Conservation (phyloP, 2,329 filamentous ascomycete genomes). For the Epichloe brachyelytri region DNA sequence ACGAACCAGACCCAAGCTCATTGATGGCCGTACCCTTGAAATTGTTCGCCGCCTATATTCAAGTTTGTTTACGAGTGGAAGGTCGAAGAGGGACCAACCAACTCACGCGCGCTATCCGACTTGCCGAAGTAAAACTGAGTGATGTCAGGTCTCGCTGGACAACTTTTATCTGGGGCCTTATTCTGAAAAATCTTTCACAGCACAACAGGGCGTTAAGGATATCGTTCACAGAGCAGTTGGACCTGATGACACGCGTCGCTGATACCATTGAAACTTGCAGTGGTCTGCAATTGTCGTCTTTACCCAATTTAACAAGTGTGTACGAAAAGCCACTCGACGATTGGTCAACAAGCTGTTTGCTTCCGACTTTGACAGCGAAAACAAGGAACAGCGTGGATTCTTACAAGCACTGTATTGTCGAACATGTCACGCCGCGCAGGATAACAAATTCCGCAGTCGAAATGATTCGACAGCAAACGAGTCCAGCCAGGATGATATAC, state of each 20-base stretch:
- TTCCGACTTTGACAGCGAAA: background rate
- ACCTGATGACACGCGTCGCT: conserved; percentile 15
- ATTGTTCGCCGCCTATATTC: conserved; percentile 38
- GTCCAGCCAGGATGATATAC: background rate
- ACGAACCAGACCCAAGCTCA: conserved; percentile 12
- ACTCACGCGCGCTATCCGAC: conserved; percentile 18
- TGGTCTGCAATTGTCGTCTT: conserved; percentile 11
- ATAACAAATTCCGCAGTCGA: background rate
- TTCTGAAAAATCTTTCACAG: conserved; percentile 21
- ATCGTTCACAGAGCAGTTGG: conserved; percentile 17
- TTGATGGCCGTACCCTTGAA: conserved; percentile 16
- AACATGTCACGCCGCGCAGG: too few relatives aligned
- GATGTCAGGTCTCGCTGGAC: conserved; percentile 15
- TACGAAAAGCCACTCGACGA: conserved; percentile 11
- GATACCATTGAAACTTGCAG: conserved; percentile 16
- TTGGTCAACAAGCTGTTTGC: conserved; percentile 12
- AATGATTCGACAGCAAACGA: too few relatives aligned
- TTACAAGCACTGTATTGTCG: background rate
- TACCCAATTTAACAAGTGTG: conserved; percentile 11
- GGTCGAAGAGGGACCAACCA: conserved; percentile 12
- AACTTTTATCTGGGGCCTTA: conserved; percentile 19
- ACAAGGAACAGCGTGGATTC: background rate
- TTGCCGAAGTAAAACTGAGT: conserved; percentile 16
- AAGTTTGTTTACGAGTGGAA: conserved; percentile 14
- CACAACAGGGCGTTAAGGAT: conserved; percentile 16